Percentiles rank a stretch among this genome's conserved stretches.
phyloP scores from a whole-genome alignment of 2,329 filamentous ascomycete species.

The Venturia oleaginea region DNA sequence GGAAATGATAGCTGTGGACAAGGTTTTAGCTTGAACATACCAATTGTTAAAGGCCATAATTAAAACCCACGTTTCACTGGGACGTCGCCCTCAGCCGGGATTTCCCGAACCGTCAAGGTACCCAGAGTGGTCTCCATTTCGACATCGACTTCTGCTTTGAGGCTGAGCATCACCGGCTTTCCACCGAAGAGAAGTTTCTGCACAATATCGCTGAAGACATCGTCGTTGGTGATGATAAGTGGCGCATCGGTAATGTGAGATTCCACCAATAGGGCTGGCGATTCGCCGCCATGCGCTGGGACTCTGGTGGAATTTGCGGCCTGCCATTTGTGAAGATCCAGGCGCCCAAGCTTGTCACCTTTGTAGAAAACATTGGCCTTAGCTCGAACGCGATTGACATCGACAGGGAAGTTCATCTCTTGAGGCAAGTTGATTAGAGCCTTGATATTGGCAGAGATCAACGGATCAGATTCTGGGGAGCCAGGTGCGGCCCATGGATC shows the following conservation, averaged over 20 bases:
- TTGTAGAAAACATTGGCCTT: conserved; percentile 74
- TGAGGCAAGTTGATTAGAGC: conserved; percentile 71
- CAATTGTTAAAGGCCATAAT: conserved; percentile 29
- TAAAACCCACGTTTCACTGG: conserved; percentile 81
- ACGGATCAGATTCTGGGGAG: conserved; percentile 63
- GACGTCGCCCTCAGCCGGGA: conserved; percentile 76
- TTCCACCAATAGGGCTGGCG: conserved; percentile 60
- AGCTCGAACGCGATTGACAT: conserved; percentile 68
- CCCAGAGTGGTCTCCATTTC: conserved; percentile 75
- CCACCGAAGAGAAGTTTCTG: conserved; percentile 69
- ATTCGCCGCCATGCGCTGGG: conserved; percentile 42
- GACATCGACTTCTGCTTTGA: conserved; percentile 75
- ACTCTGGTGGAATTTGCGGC: conserved; percentile 69
- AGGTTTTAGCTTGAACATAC: conserved; percentile 20
- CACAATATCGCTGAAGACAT: conserved; percentile 71
- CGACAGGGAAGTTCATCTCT: conserved; percentile 77
- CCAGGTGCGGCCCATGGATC: conserved; percentile 68
- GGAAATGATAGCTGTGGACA: conserved; percentile 45
- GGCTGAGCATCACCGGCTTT: conserved; percentile 58
- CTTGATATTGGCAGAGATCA: conserved; percentile 72
- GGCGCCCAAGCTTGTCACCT: conserved; percentile 65
- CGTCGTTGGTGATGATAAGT: conserved; percentile 69
- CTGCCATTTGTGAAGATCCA: conserved; percentile 78
- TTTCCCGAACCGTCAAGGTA: conserved; percentile 66
- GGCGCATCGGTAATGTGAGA: conserved; percentile 72